Conservation (phyloP, 495 filamentous ascomycete species). For the Penicillium subrubescens region DNA sequence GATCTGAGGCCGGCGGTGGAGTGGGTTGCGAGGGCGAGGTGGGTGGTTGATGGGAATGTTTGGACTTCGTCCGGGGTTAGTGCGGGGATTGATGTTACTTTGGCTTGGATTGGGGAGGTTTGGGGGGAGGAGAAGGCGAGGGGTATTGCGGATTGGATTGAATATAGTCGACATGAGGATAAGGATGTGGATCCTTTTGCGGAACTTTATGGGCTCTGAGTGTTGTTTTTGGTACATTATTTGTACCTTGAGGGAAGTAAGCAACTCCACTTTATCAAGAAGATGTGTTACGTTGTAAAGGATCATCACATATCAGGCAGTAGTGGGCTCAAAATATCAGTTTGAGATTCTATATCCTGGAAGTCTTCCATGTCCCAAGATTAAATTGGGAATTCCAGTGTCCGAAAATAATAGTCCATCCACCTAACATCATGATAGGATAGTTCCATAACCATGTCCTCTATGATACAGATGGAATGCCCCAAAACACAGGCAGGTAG, state of each 20-base stretch:
- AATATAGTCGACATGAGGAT: conserved; percentile 25
- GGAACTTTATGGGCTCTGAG: conserved; percentile 18
- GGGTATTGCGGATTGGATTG: conserved; percentile 16
- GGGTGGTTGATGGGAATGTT: conserved; percentile 66
- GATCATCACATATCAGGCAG: background rate
- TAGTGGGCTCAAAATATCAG: background rate
- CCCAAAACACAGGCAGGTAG: background rate
- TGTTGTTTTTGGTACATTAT: background rate
- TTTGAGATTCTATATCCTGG: background rate
- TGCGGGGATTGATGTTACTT: conserved; percentile 65
- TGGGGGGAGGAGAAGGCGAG: conserved; percentile 21
- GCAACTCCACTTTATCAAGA: background rate
- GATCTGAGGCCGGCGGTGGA: conserved; percentile 45
- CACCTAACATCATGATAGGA: background rate
- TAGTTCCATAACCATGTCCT: background rate
- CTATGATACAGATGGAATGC: background rate
- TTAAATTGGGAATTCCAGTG: no score
- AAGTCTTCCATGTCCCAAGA: background rate
- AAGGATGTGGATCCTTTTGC: conserved; percentile 27
- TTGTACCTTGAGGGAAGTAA: background rate
- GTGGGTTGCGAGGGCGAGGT: conserved; percentile 65
- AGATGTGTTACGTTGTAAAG: background rate
- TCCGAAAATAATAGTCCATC: background rate
- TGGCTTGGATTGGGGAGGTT: conserved; percentile 30
- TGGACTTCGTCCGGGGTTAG: conserved; percentile 66